A percentile compares a stretch with the other conserved stretches of the same genome.
phyloP scores from a whole-genome alignment of 257 asterid genomes.

The Solanum phureja region DNA sequence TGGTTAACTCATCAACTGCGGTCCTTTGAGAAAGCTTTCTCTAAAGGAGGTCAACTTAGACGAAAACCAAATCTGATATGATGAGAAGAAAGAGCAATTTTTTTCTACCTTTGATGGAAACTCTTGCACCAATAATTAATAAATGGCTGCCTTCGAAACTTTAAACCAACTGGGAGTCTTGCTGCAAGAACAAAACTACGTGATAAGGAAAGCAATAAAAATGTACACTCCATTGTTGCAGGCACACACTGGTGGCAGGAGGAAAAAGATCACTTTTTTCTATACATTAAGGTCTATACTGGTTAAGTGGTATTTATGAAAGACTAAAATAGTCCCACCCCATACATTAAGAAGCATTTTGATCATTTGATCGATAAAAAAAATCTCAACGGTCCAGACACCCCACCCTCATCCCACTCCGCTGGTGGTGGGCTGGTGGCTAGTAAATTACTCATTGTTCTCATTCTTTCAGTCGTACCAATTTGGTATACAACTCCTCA shows the following conservation, averaged over 20 bases:
- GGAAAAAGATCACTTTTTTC: not conserved
- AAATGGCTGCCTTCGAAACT: not conserved
- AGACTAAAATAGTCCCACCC: not conserved
- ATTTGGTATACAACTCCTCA: not conserved
- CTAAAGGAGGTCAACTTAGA: too few species aligned
- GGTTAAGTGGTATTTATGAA: not conserved
- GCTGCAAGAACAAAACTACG: not conserved
- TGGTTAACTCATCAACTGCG: too few species aligned
- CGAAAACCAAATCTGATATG: not conserved
- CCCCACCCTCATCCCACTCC: not conserved
- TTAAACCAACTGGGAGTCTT: not conserved
- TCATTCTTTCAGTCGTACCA: not conserved
- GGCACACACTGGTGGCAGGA: not conserved
- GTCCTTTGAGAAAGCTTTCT: too few species aligned
- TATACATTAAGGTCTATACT: not conserved
- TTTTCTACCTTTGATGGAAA: not conserved
- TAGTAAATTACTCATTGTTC: not conserved
- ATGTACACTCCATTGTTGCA: not conserved
- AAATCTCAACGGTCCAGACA: not conserved
- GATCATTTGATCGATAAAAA: not conserved
- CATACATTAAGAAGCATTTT: not conserved
- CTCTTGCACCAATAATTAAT: not conserved
- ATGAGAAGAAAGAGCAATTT: not conserved
- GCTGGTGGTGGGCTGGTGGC: not conserved
- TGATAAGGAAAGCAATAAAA: not conserved